Percentiles rank a stretch among this genome's conserved stretches.
Evolutionary conservation across 805 yeast genomes (phyloP).

Genomic region (Diddensiella transvaalensis): DNA sequence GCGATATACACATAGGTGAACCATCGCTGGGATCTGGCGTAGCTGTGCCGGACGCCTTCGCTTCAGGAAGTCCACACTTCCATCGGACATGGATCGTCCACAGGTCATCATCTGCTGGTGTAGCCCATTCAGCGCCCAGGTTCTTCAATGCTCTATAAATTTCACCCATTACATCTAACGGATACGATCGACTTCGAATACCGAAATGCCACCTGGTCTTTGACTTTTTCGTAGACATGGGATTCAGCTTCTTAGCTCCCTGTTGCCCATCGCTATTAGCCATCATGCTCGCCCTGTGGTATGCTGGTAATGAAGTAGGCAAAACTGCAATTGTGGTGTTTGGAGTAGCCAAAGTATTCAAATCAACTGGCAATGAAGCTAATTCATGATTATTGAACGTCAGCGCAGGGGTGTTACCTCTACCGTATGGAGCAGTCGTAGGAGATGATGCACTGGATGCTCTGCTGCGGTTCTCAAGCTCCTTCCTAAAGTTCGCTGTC

Average conservation of each 20-base stretch:
- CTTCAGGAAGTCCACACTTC: slow-evolving; percentile 50
- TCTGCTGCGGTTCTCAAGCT: slow-evolving; percentile 1
- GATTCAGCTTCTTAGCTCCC: slow-evolving; percentile 36
- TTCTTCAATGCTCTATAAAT: slow-evolving; percentile 90
- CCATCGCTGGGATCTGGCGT: background rate
- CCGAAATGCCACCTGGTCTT: slow-evolving; percentile 99
- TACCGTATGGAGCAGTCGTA: slow-evolving; percentile 15
- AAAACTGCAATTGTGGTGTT: slow-evolving; percentile 84
- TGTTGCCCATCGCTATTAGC: slow-evolving; percentile 51
- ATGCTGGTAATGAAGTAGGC: slow-evolving; percentile 91
- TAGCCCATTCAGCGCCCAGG: slow-evolving; percentile 96
- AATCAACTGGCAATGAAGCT: slow-evolving; percentile 31
- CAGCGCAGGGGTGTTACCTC: slow-evolving; percentile 36
- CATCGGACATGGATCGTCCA: slow-evolving; percentile 97
- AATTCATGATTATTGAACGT: slow-evolving; percentile 38
- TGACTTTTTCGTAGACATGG: slow-evolving; percentile 68
- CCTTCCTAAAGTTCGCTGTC: background rate
- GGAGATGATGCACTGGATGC: slow-evolving; percentile 8
- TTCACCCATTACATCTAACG: slow-evolving; percentile 98
- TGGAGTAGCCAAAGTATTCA: slow-evolving; percentile 41
- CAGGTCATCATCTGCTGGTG: slow-evolving; percentile 88
- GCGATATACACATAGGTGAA: slow-evolving; percentile 1
- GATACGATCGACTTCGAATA: slow-evolving; percentile 91
- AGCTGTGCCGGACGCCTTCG: background rate
- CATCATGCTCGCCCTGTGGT: slow-evolving; percentile 90